Conservation (phyloP, 176 grass and related monocot genomes). For the Secale cereale region DNA sequence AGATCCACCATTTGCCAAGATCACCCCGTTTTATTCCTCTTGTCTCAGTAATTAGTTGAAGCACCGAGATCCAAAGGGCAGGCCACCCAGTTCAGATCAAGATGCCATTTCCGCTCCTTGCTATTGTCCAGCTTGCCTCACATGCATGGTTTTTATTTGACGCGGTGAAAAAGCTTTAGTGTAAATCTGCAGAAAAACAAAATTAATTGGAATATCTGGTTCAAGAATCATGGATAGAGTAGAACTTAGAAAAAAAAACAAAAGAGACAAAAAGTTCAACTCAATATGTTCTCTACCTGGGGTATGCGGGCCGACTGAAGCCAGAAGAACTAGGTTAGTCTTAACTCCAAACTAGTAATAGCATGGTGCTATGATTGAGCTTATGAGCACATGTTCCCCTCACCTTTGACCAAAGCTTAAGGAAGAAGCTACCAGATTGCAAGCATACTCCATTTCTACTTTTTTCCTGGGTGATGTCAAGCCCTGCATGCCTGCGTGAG, state of each 20-base stretch:
- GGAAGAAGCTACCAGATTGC: constrained; percentile 11
- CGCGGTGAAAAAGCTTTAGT: background rate
- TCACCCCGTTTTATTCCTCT: constrained; percentile 8
- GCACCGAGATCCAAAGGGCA: constrained; percentile 2
- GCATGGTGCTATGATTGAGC: constrained; percentile 23
- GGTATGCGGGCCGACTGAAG: background rate
- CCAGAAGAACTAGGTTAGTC: constrained; percentile 4
- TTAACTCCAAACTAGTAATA: background rate
- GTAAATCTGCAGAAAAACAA: background rate
- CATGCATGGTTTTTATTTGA: background rate
- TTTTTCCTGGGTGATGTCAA: background rate
- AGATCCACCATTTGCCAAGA: background rate
- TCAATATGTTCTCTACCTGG: background rate
- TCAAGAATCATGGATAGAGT: background rate
- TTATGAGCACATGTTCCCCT: constrained; percentile 10
- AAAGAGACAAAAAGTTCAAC: background rate
- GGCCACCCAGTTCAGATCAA: constrained; percentile 17
- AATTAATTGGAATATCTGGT: background rate
- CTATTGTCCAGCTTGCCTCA: background rate
- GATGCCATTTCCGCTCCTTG: background rate
- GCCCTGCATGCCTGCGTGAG: background rate
- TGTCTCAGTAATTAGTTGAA: constrained; percentile 18
- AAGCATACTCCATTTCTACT: background rate
- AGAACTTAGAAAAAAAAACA: background rate
- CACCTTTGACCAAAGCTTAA: constrained; percentile 23